These are phyloP conservation scores for Solanum chiquidenum DNA, from an alignment of 257 asterid genomes.

Conservation along the genomic window DNA sequence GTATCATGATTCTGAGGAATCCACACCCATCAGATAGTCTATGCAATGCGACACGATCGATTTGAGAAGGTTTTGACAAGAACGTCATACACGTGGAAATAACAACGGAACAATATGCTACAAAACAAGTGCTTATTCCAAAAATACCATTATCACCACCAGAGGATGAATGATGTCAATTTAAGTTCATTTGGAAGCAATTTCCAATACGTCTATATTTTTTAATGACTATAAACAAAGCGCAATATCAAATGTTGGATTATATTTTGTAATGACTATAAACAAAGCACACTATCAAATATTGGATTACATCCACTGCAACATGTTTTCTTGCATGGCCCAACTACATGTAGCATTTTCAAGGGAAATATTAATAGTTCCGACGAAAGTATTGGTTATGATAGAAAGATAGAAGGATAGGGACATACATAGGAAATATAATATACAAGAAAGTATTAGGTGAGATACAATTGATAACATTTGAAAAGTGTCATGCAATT, in stretches of 20 bases:
- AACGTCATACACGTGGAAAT: neutral
- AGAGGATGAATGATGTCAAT: neutral
- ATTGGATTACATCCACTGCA: neutral
- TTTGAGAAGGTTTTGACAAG: neutral
- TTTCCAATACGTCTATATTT: neutral
- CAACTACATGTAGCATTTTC: neutral
- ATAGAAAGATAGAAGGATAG: neutral
- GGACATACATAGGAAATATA: neutral
- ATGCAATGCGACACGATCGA: neutral
- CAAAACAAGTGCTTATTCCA: neutral
- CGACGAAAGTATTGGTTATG: neutral
- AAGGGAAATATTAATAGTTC: neutral
- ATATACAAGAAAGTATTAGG: neutral
- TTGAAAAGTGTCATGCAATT: neutral
- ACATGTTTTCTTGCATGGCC: neutral
- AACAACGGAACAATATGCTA: neutral
- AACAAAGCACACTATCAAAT: neutral
- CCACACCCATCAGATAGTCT: neutral
- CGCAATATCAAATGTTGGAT: neutral
- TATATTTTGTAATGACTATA: neutral
- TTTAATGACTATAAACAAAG: neutral
- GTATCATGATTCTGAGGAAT: neutral
- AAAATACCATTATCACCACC: neutral
- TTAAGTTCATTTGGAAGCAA: too few relatives aligned
- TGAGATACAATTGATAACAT: neutral